Evolutionary conservation across 768 basidiomycete genomes (phyloP), one percentile per base, ranked within the genome.

Genomic region (Macrolepiota dolichaula): DNA sequence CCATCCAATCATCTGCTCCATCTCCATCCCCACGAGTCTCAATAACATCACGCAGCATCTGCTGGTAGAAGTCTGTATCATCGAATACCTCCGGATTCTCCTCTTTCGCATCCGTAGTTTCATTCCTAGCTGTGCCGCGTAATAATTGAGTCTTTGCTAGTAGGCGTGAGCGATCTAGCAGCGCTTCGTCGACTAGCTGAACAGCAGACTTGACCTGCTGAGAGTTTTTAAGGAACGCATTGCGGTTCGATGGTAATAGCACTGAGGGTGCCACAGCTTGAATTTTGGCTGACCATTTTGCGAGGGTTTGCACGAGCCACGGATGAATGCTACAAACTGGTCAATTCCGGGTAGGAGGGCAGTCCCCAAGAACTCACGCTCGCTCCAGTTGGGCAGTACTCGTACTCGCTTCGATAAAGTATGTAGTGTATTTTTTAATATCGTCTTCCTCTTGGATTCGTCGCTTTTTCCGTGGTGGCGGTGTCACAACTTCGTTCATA

Each of bases 261-360:
- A 81, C 87, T 6, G 88, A 86, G 11, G 94, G 88, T 1, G 94
- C 85, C 4, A 97, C 95, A 0, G 96, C 92, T 68, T 95, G 92
- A 40, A 98, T 91, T 77, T 98, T 99, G 25, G 88, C 81, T 10
- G 94, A 97, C 97, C 97, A 99, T 73, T 98, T 98, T 40, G 82
- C 78, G 25, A 99, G 81, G 1, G 92, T 95, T 62, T 87, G 85
- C 46, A 94, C 71, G 12, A 90, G 79, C 63, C 89, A 79, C 2
- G 87, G 82, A 70, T 95, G 94, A 52, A 75, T 71, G 29, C 79
- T 90, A 81, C 4, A 35, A 55, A 81, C 79, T 61, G 11, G 13
- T 57, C 27, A 46, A 64, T 47, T 64, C 57, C 40, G 60, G 17
- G 56, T 19, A 7, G 36, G 57, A 47, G 29, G 15, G 57, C 29